These are phyloP conservation scores for Leishmania turanica DNA, from an alignment of 208 protist genomes.

Conservation along the genomic window DNA sequence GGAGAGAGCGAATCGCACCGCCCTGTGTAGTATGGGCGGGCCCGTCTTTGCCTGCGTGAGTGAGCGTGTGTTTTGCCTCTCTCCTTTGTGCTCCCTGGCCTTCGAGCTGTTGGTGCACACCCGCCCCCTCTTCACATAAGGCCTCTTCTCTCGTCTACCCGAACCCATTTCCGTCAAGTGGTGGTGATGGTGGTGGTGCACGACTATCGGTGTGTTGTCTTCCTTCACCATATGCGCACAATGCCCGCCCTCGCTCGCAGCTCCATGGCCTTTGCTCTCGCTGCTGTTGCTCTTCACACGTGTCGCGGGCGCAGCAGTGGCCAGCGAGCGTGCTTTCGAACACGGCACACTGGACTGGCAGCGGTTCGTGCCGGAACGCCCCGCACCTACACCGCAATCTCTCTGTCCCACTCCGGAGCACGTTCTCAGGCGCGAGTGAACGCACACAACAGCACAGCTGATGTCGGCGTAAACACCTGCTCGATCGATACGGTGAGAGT, in stretches of 20 bases:
- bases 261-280: not conserved
- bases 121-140: no score
- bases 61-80: not conserved
- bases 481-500: not conserved
- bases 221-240: not conserved
- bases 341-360: not conserved
- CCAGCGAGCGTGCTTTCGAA: not conserved
- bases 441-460: not conserved
- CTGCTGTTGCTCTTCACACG: not conserved
- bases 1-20: not conserved
- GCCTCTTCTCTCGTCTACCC: not conserved
- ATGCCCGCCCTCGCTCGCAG: not conserved
- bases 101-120: not conserved
- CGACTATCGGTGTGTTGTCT: not conserved
- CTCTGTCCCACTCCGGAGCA: not conserved
- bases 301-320: not conserved
- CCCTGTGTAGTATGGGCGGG: not conserved
- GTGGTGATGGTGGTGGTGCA: not conserved
- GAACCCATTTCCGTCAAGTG: not conserved
- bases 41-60: not conserved
- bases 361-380: not conserved
- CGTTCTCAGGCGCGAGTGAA: not conserved
- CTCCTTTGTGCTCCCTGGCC: not conserved
- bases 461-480: not conserved
- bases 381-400: constrained; percentile 29